Conservation (phyloP, 176 grass and related monocot genomes). For the Juncus effusus region DNA sequence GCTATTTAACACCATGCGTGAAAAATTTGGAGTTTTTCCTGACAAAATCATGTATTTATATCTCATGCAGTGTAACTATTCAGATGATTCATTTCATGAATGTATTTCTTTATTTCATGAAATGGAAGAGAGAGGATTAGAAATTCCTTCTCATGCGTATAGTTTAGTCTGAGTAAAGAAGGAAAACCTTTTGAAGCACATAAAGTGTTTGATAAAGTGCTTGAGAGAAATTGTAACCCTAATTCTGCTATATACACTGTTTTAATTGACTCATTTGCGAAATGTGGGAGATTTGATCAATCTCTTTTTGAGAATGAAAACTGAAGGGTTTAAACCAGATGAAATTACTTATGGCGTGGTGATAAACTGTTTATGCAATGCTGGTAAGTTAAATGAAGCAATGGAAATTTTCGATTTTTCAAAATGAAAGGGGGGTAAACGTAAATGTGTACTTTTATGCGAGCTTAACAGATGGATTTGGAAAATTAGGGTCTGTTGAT, state of each 20-base stretch:
- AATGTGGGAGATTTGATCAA: constrained; percentile 49
- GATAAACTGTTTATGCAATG: constrained; percentile 79
- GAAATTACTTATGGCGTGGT: constrained; percentile 59
- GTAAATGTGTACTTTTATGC: constrained; percentile 69
- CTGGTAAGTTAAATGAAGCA: constrained; percentile 56
- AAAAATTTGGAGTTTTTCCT: constrained; percentile 33
- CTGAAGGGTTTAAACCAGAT: constrained; percentile 46
- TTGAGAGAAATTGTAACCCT: constrained; percentile 41
- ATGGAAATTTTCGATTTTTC: constrained; percentile 59
- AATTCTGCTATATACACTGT: constrained; percentile 66
- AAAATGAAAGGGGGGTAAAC: constrained; percentile 27
- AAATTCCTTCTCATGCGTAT: constrained; percentile 79
- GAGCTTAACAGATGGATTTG: constrained; percentile 71
- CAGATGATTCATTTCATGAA: constrained; percentile 37
- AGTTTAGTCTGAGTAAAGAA: constrained; percentile 64
- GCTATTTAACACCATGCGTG: constrained; percentile 39
- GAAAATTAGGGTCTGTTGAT: constrained; percentile 62
- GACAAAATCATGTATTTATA: constrained; percentile 76
- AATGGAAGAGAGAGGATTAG: constrained; percentile 65
- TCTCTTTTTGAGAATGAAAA: constrained; percentile 68
- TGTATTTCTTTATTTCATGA: constrained; percentile 63
- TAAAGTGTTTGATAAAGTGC: constrained; percentile 65
- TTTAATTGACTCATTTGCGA: constrained; percentile 57
- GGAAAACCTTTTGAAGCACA: constrained; percentile 67
- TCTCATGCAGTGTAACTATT: constrained; percentile 68